Base-by-base conservation (phyloP, 495 filamentous ascomycete genomes). In the Aspergillus indologenus region DNA sequence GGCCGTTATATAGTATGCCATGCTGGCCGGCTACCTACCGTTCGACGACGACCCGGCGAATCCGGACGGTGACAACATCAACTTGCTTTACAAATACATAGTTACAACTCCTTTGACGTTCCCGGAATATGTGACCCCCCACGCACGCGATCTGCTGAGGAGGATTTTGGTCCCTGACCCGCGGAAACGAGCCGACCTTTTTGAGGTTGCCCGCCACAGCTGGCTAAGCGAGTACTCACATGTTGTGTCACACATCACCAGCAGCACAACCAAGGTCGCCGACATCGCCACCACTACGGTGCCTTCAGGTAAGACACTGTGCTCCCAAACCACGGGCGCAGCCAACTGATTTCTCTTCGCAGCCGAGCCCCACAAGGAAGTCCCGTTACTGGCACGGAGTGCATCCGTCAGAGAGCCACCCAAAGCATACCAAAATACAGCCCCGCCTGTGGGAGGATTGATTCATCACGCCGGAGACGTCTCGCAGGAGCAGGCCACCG, bases 31-130 rank as follows among this genome's bases (percentile, higher is more conserved):
- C 29, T 99, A 98, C 71, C 81, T 99, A n/a, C 94, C 94, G 4
- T 99, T 99, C 68, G 94, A 99, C 67, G 94, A 99, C 66, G 94
- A 99, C 66, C 94, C 94, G 60, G 95, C 92, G 43, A 99, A 99
- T 67, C 94, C 94, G 5, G 94, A 99, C 75, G 94, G 94, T 46
- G 94, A 99, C 64, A 99, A 99, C 68, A 99, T 99, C 79, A 99
- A 98, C 71, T 80, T 98, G 5, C 81, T 99, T 53, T 99, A 99
- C 80, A 98, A 96, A 76, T 99, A 99, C 76, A 99, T 99, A 63
- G 92, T 96, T 56, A 96, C 92, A 44, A 98, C 94, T 5, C 91
- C 93, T 49, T 84, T 99, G 44, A 98, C 94, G 5, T 98, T 98
- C 71, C 94, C 94, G 43, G 94, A 98, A 87, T 98, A 98, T 72